Conservation (phyloP, 2,329 filamentous ascomycete genomes). For the Lachnellula subtilissima region DNA sequence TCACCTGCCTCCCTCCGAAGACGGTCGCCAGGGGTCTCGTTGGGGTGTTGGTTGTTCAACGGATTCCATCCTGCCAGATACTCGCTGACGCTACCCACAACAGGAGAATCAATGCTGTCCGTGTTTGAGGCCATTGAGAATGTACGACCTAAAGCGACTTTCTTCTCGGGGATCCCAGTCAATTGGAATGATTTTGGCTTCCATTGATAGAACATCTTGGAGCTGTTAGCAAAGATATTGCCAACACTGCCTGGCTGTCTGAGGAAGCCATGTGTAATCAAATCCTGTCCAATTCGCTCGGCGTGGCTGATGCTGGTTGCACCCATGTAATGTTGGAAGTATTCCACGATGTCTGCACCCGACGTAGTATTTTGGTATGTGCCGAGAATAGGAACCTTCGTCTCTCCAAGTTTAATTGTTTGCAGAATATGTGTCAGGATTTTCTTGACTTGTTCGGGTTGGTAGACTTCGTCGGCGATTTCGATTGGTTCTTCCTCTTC, state of each 20-base stretch:
- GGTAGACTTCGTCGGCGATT: constrained; percentile 83
- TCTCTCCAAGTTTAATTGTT: constrained; percentile 80
- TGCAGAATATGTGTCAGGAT: constrained; percentile 82
- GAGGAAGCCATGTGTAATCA: constrained; percentile 80
- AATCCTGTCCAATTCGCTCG: constrained; percentile 90
- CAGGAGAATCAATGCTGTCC: constrained; percentile 67
- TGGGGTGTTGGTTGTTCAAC: constrained; percentile 82
- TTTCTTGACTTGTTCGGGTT: constrained; percentile 83
- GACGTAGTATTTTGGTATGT: constrained; percentile 90
- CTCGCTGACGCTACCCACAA: constrained; percentile 78
- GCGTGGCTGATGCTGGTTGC: constrained; percentile 83
- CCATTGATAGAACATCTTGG: constrained; percentile 97
- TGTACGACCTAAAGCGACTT: constrained; percentile 64
- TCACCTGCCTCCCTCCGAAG: constrained; percentile 85
- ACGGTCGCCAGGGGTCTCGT: constrained; percentile 83
- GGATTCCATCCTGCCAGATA: constrained; percentile 92
- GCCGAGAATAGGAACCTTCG: constrained; percentile 91
- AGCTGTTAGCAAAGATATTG: constrained; percentile 94
- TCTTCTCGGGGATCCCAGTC: constrained; percentile 85
- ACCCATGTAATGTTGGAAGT: constrained; percentile 83
- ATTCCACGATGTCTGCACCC: constrained; percentile 92
- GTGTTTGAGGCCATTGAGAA: constrained; percentile 64
- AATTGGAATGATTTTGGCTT: constrained; percentile 84
- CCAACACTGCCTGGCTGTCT: constrained; percentile 91
- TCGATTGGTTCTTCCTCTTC: constrained; percentile 78